phyloP scores from a whole-genome alignment of 108 stramenopile species.

The Conticribra guillardii region DNA sequence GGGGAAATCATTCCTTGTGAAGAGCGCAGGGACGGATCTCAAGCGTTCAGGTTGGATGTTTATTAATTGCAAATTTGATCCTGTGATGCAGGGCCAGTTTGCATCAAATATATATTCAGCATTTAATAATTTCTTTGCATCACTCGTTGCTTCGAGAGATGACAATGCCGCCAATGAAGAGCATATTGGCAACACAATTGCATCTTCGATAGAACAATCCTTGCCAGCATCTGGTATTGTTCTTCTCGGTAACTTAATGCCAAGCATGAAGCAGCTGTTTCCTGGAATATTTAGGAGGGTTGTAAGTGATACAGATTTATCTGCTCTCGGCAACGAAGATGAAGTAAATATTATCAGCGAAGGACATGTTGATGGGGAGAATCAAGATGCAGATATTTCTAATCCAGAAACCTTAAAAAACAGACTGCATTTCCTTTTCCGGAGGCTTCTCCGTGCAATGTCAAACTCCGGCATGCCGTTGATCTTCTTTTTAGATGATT shows the following conservation, averaged over 20 bases:
- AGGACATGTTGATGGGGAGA: background rate
- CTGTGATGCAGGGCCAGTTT: background rate
- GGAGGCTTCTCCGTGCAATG: slow-evolving; percentile 6
- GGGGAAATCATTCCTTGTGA: background rate
- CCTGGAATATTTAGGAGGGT: slow-evolving; percentile 4
- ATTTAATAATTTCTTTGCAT: background rate
- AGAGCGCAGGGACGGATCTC: background rate
- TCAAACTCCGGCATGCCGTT: slow-evolving; percentile 15
- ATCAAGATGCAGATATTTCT: slow-evolving; percentile 6
- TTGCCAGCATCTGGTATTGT: slow-evolving; percentile 5
- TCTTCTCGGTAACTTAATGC: slow-evolving; percentile 5
- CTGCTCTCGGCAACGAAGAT: background rate
- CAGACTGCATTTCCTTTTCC: slow-evolving; percentile 9
- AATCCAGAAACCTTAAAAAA: background rate
- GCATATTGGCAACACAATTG: background rate
- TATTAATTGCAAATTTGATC: background rate
- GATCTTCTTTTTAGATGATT: slow-evolving; percentile 26
- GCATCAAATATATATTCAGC: background rate
- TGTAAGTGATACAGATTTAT: slow-evolving; percentile 8
- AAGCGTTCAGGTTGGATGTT: background rate
- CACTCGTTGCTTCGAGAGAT: background rate
- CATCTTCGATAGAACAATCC: background rate
- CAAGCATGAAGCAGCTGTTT: slow-evolving; percentile 3
- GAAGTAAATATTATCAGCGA: background rate
- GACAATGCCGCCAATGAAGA: background rate